Conservation (phyloP, 2,329 filamentous ascomycete species). For the Aspergillus aculeatinus region DNA sequence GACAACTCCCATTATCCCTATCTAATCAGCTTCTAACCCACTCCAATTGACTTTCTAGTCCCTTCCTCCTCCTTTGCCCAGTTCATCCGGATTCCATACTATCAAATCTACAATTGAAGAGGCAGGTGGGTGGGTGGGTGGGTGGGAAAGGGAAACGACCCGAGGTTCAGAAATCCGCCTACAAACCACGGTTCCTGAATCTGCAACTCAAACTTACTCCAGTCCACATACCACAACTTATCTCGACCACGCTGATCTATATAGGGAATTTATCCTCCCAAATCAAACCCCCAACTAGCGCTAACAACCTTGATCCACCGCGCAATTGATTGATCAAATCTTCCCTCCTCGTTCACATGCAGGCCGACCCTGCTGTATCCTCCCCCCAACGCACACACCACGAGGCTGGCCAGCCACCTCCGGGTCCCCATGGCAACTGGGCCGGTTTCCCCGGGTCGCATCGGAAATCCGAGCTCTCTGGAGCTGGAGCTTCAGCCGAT, state of each 20-base stretch:
- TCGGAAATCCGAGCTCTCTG: constrained; percentile 8
- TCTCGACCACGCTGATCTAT: not conserved
- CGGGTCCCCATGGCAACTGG: constrained; percentile 25
- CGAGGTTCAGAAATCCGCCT: not conserved
- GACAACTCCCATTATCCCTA: not conserved
- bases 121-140: not conserved
- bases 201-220: not conserved
- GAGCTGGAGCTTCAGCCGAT: constrained; percentile 18
- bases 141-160: not conserved
- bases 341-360: not conserved
- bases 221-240: not conserved
- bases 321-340: not conserved
- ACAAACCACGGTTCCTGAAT: not conserved
- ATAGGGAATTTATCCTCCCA: not conserved
- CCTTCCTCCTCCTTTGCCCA: constrained; percentile 2
- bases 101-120: not conserved
- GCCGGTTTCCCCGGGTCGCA: constrained; percentile 14
- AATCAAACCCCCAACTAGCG: not conserved
- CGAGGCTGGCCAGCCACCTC: constrained; percentile 16
- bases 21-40: not conserved
- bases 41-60: constrained; percentile 3
- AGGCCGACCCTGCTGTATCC: not conserved
- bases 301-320: not conserved
- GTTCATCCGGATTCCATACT: not conserved
- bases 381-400: constrained; percentile 10